Percentiles rank a stretch among this genome's conserved stretches.
Conservation (phyloP, 805 yeast genomes). For the Myxozyma neotropica region DNA sequence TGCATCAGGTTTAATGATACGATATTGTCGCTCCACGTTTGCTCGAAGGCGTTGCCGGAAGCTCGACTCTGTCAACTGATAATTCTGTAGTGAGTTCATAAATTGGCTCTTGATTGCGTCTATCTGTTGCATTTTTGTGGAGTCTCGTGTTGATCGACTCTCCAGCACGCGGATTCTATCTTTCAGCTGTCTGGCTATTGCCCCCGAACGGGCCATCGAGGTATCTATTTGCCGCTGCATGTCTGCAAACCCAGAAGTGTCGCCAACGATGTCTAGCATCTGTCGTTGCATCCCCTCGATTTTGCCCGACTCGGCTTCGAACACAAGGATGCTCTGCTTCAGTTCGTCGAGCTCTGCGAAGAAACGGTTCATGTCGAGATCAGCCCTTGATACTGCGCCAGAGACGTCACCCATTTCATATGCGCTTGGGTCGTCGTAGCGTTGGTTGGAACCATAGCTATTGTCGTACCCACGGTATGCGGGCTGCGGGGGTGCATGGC, state of each 20-base stretch:
- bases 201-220: not conserved
- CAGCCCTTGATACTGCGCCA: not conserved
- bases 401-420: conserved; percentile 16
- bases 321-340: not conserved
- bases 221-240: conserved; percentile 11
- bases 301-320: not conserved
- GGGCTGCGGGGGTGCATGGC: conserved; percentile 1
- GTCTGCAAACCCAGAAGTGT: not conserved
- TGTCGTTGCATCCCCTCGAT: conserved; percentile 12
- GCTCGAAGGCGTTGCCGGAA: not conserved
- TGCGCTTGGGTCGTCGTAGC: not conserved
- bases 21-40: conserved; percentile 13
- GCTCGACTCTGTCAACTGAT: conserved; percentile 1
- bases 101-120: conserved; percentile 4
- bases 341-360: conserved; percentile 14
- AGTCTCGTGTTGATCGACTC: conserved; percentile 8
- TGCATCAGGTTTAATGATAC: conserved; percentile 22
- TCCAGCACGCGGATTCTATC: conserved; percentile 5
- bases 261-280: not conserved
- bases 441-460: not conserved
- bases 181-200: conserved; percentile 4
- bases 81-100: not conserved
- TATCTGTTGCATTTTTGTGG: conserved; percentile 5
- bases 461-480: conserved; percentile 8
- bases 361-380: conserved; percentile 7